Conservation (phyloP, 129 eudicot genomes). For the carrot (Daucus carota) region DH1_v3.0 NC_030383.2:64257001-64257500, state of each 20-base stretch:
- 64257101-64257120: no score
- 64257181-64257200: neutral
- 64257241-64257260: constrained; percentile 6
- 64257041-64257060: no score
- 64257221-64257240: neutral
- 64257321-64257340: neutral
- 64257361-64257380: neutral
- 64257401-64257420: constrained; percentile 25
- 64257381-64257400: constrained; percentile 18
- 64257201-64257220: neutral
- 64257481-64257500: neutral
- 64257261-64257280: neutral
- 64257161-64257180: neutral
- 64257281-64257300: neutral
- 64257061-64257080: no score
- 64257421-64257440: constrained; percentile 19
- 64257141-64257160: no score
- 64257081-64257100: no score
- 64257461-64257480: neutral
- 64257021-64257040: no score
- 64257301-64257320: neutral
- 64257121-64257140: neutral
- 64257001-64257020: no score
- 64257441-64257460: neutral
- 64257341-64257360: neutral